Evolutionary conservation across 371 early-diverging fungal genomes (phyloP).

Genomic region (Basidiobolus heterosporus): DNA sequence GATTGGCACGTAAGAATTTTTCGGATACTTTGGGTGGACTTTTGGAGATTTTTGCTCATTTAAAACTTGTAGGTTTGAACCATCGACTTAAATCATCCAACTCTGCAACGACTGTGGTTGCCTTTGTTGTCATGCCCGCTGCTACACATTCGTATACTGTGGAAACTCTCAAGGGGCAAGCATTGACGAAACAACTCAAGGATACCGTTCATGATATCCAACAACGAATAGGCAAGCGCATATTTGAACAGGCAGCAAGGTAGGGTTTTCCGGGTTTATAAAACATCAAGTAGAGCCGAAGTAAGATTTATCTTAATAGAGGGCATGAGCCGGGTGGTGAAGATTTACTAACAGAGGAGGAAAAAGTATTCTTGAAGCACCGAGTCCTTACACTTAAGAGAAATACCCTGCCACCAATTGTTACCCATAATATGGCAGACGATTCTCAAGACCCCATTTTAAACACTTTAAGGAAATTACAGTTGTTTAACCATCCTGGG

Average conservation of each 20-base stretch:
- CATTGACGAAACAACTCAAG: constrained; percentile 82
- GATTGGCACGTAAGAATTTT: constrained; percentile 30
- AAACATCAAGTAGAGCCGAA: no score
- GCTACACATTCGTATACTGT: constrained; percentile 80
- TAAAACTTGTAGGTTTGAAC: constrained; percentile 37
- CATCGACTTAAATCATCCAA: constrained; percentile 59
- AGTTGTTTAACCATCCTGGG: constrained; percentile 69
- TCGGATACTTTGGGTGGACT: no score
- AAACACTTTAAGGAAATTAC: constrained; percentile 59
- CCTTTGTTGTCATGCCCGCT: constrained; percentile 88
- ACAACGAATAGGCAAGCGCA: constrained; percentile 60
- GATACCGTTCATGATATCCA: constrained; percentile 80
- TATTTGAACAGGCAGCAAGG: constrained; percentile 66
- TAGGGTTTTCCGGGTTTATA: no score
- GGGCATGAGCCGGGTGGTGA: constrained; percentile 2
- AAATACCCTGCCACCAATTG: constrained; percentile 75
- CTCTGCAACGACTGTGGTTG: constrained; percentile 81
- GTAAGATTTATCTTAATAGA: not conserved
- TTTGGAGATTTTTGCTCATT: no score
- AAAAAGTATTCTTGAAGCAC: constrained; percentile 74
- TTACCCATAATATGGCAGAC: constrained; percentile 89
- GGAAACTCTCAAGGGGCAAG: constrained; percentile 91
- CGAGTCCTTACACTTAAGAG: constrained; percentile 82
- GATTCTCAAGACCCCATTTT: constrained; percentile 76
- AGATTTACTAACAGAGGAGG: constrained; percentile 64